These are phyloP conservation scores for Xylaria castorea DNA, from an alignment of 495 filamentous ascomycete species.

Conservation along the genomic window DNA sequence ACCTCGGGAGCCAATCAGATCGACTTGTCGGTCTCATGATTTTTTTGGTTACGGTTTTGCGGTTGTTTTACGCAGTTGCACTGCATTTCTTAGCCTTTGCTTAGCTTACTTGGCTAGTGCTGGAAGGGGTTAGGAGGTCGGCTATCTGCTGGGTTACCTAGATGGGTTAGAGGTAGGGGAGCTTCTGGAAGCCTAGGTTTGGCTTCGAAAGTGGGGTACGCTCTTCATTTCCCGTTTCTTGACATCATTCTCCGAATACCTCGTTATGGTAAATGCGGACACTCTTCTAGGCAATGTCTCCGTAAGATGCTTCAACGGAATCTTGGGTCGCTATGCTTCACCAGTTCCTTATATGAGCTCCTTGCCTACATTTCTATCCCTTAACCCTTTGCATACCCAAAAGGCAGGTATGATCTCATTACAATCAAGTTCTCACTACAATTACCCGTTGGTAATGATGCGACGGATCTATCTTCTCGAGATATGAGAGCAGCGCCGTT, in stretches of 20 bases:
- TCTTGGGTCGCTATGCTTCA: no score
- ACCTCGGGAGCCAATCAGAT: conserved; percentile 2
- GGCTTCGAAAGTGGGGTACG: not conserved
- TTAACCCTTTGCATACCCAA: not conserved
- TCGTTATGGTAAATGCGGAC: no score
- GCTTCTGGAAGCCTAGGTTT: not conserved
- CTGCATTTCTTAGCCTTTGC: conserved; percentile 7
- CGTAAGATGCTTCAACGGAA: no score
- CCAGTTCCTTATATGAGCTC: not conserved
- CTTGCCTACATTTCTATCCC: not conserved
- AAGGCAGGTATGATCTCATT: no score
- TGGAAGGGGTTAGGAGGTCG: not conserved
- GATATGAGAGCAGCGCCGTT: no score
- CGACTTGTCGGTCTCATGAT: not conserved
- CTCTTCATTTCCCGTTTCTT: not conserved
- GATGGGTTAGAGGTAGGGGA: not conserved
- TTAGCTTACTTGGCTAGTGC: not conserved
- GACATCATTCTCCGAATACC: no score
- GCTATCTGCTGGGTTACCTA: not conserved
- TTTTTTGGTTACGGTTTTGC: no score
- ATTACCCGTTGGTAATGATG: no score
- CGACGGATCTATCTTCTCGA: no score
- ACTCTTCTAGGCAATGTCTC: no score
- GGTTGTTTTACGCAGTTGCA: not conserved
- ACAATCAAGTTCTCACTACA: no score